Base-by-base conservation (phyloP, 2,329 filamentous ascomycete genomes). In the Fusarium albosuccineum region DNA sequence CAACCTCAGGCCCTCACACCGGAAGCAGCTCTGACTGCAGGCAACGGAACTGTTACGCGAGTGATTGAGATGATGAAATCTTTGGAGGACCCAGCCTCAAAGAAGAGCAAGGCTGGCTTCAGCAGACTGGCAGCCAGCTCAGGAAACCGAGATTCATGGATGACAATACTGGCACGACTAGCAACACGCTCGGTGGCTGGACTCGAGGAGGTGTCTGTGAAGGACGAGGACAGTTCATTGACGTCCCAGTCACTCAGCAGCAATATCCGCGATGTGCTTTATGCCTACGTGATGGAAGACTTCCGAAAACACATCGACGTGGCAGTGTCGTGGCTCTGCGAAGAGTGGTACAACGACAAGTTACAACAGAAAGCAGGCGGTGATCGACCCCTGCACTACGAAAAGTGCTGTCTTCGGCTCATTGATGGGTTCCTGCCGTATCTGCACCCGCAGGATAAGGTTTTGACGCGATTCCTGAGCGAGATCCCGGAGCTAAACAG, bases 261-360 rank as follows among this genome's bases (percentile, higher is more conserved):
- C 73, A 86, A 86, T 6, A 93, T 98, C 68, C 89, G 96, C 53
- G 91, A 97, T 70, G 85, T 89, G 8, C 82, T 99, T 2, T 96
- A 94, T 78, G 86, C 88, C 55, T 97, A 97, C 76, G 87, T 98
- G 48, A 87, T 98, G 66, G 93, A 97, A 67, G 95, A 98, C 76
- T 99, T 97, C 80, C 89, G 95, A 56, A 90, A 87, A 65, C 90
- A 96, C 42, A 94, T 98, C 66, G 94, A 97, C 70, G 87, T 96
- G 22, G 95, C 94, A 1, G 93, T 98, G 52, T 90, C 91, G 8
- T 99, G 96, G 96, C 85, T 99, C 14, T 97, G 91, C 72, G 96
- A 99, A 78, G 96, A 99, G 80, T 99, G 96, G 95, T 98, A 97
- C 79, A 97, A 94, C 73, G 95, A 98, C 77, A 89, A 79, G 77